Evolutionary conservation across 2,329 filamentous ascomycete species (phyloP), one percentile per base, ranked within the genome.

Genomic region (Venturia nashicola): DNA sequence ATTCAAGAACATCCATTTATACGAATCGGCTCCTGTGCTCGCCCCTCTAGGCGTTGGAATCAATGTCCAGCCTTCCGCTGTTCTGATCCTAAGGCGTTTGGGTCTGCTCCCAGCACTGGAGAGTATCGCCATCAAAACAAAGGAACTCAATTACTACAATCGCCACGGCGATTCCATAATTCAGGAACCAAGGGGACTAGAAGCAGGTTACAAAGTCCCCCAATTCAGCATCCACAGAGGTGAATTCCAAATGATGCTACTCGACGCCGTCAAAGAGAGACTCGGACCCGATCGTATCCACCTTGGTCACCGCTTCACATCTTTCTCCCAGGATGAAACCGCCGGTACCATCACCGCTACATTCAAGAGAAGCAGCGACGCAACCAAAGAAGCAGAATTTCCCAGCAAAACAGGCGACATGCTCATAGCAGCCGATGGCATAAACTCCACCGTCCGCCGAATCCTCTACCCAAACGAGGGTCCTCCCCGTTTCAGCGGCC

Each of bases 151-250:
- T 65, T 79, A 76, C 67, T 79, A 78, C 70, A 77, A 77, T 65
- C 71, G 72, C 16, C 74, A 76, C 69, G 77, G 77, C 34, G 70
- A 79, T 67, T 66, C 72, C 16, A 78, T 79, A 61, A 67, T 79
- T 32, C 75, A 71, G 44, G 77, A 80, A 65, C 75, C 75, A 20
- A 70, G 77, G 55, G 77, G 77, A 2, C 68, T 72, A 48, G 67
- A 67, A 23, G 76, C 77, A 1, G 77, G 77, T 12, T 79, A 79
- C 65, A 66, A 68, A 9, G 71, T 79, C 0, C 77, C 77, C 1
- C 77, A 79, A 64, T 76, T 79, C 65, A 75, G 73, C n/a, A 72
- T 79, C 1, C 77, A 79, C 66, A 72, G 77, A 6, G 77, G 77
- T 16, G 76, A 79, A 43, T 74, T 79, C 63, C 77, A 79, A 68